Base-by-base conservation (phyloP, 2,329 filamentous ascomycete genomes). In the Diaporthe eres region DNA sequence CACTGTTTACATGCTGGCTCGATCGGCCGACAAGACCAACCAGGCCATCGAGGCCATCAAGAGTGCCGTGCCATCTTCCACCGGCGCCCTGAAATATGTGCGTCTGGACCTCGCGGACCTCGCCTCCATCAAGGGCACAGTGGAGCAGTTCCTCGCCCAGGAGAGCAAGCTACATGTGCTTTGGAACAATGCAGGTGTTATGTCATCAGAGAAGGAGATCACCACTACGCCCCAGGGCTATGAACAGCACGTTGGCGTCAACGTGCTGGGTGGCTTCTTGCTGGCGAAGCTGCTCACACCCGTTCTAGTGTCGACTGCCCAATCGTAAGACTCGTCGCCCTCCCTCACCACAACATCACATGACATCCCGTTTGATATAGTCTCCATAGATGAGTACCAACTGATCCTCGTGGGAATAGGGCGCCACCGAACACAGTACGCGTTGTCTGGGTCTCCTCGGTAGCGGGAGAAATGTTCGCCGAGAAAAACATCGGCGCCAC, bases 1-100 rank as follows among this genome's bases (percentile, higher is more conserved):
- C 31, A 88, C 83, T 6, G 85, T 90, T 28, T 90, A 89, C 78
- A 79, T 90, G 42, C 86, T 87, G 3, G 85, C 84, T 2, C 86
- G 88, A 61, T 65, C 60, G 7, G 42, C 34, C 7, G 60, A 72
- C 9, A 75, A 72, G 68, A 49, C 39, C 28, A 31, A 9, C 1
- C 15, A 19, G 4, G 74, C 58, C 25, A 72, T 72, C 2, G 77
- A 80, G 19, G 8, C 42, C 19, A 22, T 74, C n/a, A 42, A 44
- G 19, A 61, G 78, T 25, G 86, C 8, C 31, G 53, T 61, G 28
- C 58, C 42, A 7, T 44, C 58, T 42, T 42, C 60, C n/a, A 17
- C 12, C 15, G 60, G 60, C 8, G 39, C 22, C 22, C 12, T 44
- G 9, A 42, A 44, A 17, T 82, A 86, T 25, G 76, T 87, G 7